These are phyloP conservation scores for Jamesozyma gamospora DNA, from an alignment of 805 yeast genomes.

Conservation along the genomic window DNA sequence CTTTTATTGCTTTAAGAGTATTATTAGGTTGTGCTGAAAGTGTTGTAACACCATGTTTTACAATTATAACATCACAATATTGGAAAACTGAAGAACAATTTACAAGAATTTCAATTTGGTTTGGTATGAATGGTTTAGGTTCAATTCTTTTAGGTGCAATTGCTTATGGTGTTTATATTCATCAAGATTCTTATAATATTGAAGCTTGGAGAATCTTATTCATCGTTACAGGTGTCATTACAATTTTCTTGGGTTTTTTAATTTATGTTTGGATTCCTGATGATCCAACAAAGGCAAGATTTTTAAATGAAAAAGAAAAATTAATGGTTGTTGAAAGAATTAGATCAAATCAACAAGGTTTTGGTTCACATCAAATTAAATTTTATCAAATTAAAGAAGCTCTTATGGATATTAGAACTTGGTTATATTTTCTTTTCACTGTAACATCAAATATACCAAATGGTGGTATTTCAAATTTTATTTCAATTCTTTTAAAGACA, in stretches of 20 bases:
- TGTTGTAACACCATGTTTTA: conserved; percentile 47
- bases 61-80: conserved; percentile 48
- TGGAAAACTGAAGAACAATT: conserved; percentile 41
- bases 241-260: conserved; percentile 41
- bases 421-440: conserved; percentile 36
- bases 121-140: conserved; percentile 39
- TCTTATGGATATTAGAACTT: conserved; percentile 39
- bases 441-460: conserved; percentile 38
- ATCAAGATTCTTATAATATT: conserved; percentile 33
- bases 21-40: conserved; percentile 45
- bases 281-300: conserved; percentile 42
- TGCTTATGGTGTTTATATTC: conserved; percentile 42
- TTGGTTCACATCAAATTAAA: conserved; percentile 47
- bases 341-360: conserved; percentile 47
- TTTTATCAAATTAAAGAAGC: conserved; percentile 45
- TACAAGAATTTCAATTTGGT: conserved; percentile 35
- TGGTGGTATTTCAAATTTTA: conserved; percentile 46
- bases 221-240: conserved; percentile 49
- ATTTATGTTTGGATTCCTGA: conserved; percentile 47
- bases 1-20: conserved; percentile 39
- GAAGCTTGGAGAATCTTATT: conserved; percentile 53
- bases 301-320: conserved; percentile 34
- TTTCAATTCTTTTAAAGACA: conserved; percentile 34
- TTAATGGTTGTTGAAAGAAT: conserved; percentile 42
- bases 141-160: conserved; percentile 41